These are phyloP conservation scores for Picea mariana DNA, from an alignment of 83 land plant species.

Conservation along the genomic window DNA sequence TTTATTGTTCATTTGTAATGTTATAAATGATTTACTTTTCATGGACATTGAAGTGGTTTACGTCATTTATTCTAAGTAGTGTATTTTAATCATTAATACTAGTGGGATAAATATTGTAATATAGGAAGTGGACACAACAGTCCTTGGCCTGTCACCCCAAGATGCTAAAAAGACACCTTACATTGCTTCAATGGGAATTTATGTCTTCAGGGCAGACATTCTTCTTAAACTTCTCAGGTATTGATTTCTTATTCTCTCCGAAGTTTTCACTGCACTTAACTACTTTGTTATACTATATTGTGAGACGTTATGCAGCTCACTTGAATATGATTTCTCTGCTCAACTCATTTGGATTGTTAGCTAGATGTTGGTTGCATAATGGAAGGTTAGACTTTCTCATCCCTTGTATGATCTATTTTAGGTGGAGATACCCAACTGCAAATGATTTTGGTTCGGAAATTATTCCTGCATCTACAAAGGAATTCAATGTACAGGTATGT, in stretches of 20 bases:
- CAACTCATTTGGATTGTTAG: background rate
- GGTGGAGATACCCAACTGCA: conserved; percentile 57
- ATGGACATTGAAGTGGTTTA: background rate
- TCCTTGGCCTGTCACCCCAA: conserved; percentile 50
- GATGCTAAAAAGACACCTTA: conserved; percentile 50
- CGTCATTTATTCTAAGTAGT: background rate
- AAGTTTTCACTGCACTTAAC: too few species aligned
- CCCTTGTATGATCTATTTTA: background rate
- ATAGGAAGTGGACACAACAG: conserved; percentile 66
- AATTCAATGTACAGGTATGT: conserved; percentile 55
- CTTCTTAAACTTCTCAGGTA: conserved; percentile 53
- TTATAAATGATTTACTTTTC: background rate
- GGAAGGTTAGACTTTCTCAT: background rate
- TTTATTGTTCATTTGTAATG: background rate
- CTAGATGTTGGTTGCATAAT: background rate
- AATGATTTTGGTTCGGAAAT: conserved; percentile 68
- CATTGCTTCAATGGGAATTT: conserved; percentile 65
- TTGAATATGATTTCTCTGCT: background rate
- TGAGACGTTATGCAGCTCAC: background rate
- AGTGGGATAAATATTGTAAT: conserved; percentile 3
- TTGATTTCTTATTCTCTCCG: background rate
- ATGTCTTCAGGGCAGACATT: conserved; percentile 45
- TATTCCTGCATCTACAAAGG: conserved; percentile 53
- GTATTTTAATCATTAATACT: background rate
- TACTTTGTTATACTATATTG: too few species aligned